Percentiles rank a stretch among this genome's conserved stretches.
These are phyloP conservation scores for Takashimella koratensis DNA, from an alignment of 1,284 basidiomycete genomes.

Conservation along the genomic window DNA sequence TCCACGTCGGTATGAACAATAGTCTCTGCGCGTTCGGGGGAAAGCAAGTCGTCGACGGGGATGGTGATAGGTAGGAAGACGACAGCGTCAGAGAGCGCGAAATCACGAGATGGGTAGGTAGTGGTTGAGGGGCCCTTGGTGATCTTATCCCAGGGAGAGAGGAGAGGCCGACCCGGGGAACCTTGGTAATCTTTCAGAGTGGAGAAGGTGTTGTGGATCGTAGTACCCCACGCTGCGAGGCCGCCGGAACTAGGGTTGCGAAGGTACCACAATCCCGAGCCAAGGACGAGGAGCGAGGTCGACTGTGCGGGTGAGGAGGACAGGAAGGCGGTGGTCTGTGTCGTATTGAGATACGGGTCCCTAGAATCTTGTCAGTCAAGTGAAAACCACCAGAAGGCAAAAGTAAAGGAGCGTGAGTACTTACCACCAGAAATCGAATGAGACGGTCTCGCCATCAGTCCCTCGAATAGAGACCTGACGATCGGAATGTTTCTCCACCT, in stretches of 20 bases:
- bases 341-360: slow-evolving; percentile 65
- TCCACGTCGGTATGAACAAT: slow-evolving; percentile 74
- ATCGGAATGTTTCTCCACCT: slow-evolving; percentile 65
- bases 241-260: slow-evolving; percentile 70
- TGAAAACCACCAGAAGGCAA: not conserved
- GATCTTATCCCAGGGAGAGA: slow-evolving; percentile 44
- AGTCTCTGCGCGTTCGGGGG: slow-evolving; percentile 59
- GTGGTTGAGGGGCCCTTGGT: slow-evolving; percentile 6
- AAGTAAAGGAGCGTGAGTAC: no score
- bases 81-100: slow-evolving; percentile 48
- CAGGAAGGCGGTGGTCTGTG: slow-evolving; percentile 53
- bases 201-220: slow-evolving; percentile 62
- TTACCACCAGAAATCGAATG: slow-evolving; percentile 67
- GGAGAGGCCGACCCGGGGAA: slow-evolving; percentile 30
- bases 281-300: slow-evolving; percentile 70
- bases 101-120: slow-evolving; percentile 7
- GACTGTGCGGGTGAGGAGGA: slow-evolving; percentile 17
- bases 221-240: slow-evolving; percentile 68
- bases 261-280: slow-evolving; percentile 82
- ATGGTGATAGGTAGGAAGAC: slow-evolving; percentile 72
- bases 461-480: slow-evolving; percentile 40
- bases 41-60: slow-evolving; percentile 69
- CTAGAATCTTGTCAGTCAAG: slow-evolving; percentile 10
- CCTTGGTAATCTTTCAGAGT: slow-evolving; percentile 50
- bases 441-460: slow-evolving; percentile 37